Evolutionary conservation across 2,329 filamentous ascomycete genomes (phyloP), one percentile per base, ranked within the genome.

Genomic region (Scytalidium sp.): DNA sequence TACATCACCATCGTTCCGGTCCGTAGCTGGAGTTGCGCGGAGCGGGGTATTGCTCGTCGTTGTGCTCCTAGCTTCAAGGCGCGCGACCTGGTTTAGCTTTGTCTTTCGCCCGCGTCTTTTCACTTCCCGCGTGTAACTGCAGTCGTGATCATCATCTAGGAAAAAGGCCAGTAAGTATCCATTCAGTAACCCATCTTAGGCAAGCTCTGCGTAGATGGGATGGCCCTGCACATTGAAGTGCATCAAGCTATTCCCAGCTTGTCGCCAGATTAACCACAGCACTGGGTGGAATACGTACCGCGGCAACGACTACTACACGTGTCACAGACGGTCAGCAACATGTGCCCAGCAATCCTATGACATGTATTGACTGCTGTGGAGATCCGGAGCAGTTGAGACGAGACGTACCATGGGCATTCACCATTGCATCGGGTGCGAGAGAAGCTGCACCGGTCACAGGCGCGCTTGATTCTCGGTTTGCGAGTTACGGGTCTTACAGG

Each of bases 351-450:
- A 43, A 22, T 7, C 41, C 7, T 17, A 3, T 25, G n/a, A 22
- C 25, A 19, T 19, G 29, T 20, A 22, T 8, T 7, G 17, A 60
- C 69, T 66, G 54, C 25, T 7, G n/a, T 29, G 25, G 13, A 29
- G 25, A 29, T 29, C 25, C 7, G 25, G 25, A 29, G 25, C 25
- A 29, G 25, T 29, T 29, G 25, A 13, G 13, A 29, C 7, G 25
- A 29, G 25, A 29, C 25, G 25, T 29, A 74, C 71, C 67, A 73
- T 41, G 67, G 66, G 21, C 49, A 58, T 47, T 69, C 61, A 19
- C 72, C 73, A 54, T 75, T 68, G 50, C 72, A 75, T 29, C 72
- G 64, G 4, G 68, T 70, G 48, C 72, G 62, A 2, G 70, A 72
- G 6, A 61, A 56, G 47, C 67, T 73, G 58, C 68, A 70, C 25